Evolutionary conservation across 257 asterid genomes (phyloP).

Genomic region (Solanum clarkiae): DNA sequence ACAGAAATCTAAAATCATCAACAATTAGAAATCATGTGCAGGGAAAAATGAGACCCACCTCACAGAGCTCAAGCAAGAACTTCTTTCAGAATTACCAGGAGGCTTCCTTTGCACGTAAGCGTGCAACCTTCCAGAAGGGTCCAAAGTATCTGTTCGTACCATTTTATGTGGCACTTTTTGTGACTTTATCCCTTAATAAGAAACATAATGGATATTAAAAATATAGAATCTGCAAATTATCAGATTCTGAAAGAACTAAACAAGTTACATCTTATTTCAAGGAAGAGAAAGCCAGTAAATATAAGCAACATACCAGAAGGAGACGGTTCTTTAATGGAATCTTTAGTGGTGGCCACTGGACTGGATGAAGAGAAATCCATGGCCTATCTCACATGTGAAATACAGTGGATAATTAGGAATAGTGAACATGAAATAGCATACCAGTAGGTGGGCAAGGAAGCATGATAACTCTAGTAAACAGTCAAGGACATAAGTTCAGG

Average conservation of each 20-base stretch:
- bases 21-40: neutral
- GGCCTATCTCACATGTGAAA: constrained; percentile 27
- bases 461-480: neutral
- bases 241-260: neutral
- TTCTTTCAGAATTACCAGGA: constrained; percentile 38
- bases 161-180: constrained; percentile 77
- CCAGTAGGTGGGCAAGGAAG: neutral
- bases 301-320: constrained; percentile 31
- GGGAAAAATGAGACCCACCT: constrained; percentile 40
- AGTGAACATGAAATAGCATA: neutral
- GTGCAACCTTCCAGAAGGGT: constrained; percentile 98
- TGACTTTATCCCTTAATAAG: constrained; percentile 44
- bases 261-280: neutral
- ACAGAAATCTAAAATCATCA: neutral
- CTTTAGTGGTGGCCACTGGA: constrained; percentile 27
- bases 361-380: constrained; percentile 37
- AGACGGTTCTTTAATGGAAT: constrained; percentile 33
- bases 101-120: constrained; percentile 66
- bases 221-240: constrained; percentile 3
- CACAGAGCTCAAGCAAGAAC: constrained; percentile 58
- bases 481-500: neutral
- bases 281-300: constrained; percentile 1
- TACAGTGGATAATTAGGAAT: neutral
- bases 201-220: constrained; percentile 4
- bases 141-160: constrained; percentile 86